Base-by-base conservation (phyloP, 805 yeast genomes). In the Danielozyma ontarioensis region DNA sequence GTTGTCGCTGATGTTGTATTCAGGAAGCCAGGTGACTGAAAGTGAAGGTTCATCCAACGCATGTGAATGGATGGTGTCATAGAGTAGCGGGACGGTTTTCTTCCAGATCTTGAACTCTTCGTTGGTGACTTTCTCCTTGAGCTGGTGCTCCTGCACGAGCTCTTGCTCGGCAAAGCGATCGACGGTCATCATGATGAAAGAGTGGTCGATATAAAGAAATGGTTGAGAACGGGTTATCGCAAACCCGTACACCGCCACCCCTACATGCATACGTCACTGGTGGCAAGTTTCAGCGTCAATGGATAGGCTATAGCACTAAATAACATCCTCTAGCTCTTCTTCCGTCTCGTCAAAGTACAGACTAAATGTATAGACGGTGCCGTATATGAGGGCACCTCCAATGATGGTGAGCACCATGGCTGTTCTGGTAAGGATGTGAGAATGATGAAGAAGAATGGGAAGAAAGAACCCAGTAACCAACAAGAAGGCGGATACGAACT, bases 321-420 rank as follows among this genome's bases (percentile, higher is more conserved):
- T 19, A 6, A 19, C 22, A 19, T 19, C 22, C 22, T 19, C 22
- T 10, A 19, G 10, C 10, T 41, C 45, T 13, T 62, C 61, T 4
- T 51, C 59, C 2, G 39, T 34, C 12, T 49, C 57, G 37, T 76
- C 78, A 68, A 90, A 90, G 50, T 84, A 86, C 53, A 80, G 68
- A 4, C 85, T 79, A 54, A 90, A 90, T 5, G 85, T 76, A 31
- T 85, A 82, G 21, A 90, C 87, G 5, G 96, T 82, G 4, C 80
- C 74, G 59, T 83, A 89, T 29, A 90, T 85, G 39, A 89, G 70
- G 13, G 71, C 41, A n/a, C 97, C 97, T 12, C 97, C 98, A 10
- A 69, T 36, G 21, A 85, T 72, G 29, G 95, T 83, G 79, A 90
- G 79, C 13, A 74, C 45, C 59, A 79, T 75, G 14, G 96, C 95